Base-by-base conservation (phyloP, 768 basidiomycete genomes). In the Hypholoma sublateritium region DNA sequence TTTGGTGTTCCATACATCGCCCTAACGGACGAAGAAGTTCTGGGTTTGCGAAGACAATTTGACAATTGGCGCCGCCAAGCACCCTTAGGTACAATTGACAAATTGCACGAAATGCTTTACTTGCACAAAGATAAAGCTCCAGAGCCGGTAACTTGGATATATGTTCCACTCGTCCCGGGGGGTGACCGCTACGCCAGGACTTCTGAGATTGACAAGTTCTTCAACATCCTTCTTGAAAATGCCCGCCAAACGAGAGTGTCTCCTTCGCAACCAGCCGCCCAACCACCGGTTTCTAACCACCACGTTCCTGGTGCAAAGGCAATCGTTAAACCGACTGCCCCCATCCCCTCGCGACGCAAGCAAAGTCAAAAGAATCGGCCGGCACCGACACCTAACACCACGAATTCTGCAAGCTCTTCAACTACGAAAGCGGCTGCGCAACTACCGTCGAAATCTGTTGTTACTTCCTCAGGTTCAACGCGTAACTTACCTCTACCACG, bases 401-500 rank as follows among this genome's bases (percentile, higher is more conserved):
- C 5, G 5, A 44, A 17, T 44, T n/a, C 13, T 21, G 19, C 17
- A 6, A 44, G 17, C 22, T 19, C 43, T 44, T 44, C 43, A 11
- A 11, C 43, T 44, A 17, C 43, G 5, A 16, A 17, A 21, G 5
- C 12, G 6, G 5, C 13, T 17, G 43, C 43, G 19, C 28, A 32
- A 32, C 11, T 4, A 44, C 17, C 11, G n/a, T 21, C 41, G 6
- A 17, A 8, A n/a, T 9, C 28, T 16, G 5, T 17, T 17, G 3
- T 42, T 17, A 35, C 42, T 41, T 19, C 43, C 6, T 42, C 28
- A 19, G 25, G 34, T n/a, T 6, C 43, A 24, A 12, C 55, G n/a
- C 37, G 34, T 32, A 42, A 41, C 13, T 21, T 52, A 47, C 70
- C 70, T 50, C 70, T 72, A 4, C 78, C 79, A 22, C 58, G 64